Base-by-base conservation (phyloP, 805 yeast genomes). In the Teunomyces panamensis region DNA sequence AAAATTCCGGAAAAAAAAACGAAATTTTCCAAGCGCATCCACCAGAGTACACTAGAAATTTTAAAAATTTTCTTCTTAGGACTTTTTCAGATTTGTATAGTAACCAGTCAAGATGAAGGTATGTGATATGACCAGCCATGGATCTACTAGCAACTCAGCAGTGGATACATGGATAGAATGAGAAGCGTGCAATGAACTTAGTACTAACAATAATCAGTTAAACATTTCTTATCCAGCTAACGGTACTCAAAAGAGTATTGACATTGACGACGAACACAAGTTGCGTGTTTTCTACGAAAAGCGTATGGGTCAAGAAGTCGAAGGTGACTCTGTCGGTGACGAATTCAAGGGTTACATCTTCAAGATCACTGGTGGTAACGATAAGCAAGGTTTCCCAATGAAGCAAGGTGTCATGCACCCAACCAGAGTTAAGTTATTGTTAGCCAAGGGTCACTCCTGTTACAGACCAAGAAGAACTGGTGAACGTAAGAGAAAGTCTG, bases 341-440 rank as follows among this genome's bases (percentile, higher is more conserved):
- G 99, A 95, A 81, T 89, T 92, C 92, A 92, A 90, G 80, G 99
- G 99, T 72, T 94, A 94, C 90, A 77, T 89, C 73, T 91, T 94
- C 88, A 95, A 87, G 84, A 91, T 94, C 77, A 79, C 97, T 68
- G 99, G 99, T 75, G 99, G 99, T 86, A 94, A 94, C 87, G 99
- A 94, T 83, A 94, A 94, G 83, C 99, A 94, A 84, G 99, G 99
- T 83, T 94, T 94, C 97, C 98, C 99, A 81, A 94, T 95, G 99
- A 94, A 91, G 81, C 99, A 95, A 81, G 99, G 99, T 87, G 99
- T 94, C 62, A 81, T 94, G 85, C 94, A 89, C 83, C 98, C 99
- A 80, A 90, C 95, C 85, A 95, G 99, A 86, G 98, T 94, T 68
- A 90, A 88, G 77, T 85, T 94, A 69, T 84, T 94, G 74, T 83